Conservation (phyloP, 768 basidiomycete species). For the Kwoniella bestiolae region DNA sequence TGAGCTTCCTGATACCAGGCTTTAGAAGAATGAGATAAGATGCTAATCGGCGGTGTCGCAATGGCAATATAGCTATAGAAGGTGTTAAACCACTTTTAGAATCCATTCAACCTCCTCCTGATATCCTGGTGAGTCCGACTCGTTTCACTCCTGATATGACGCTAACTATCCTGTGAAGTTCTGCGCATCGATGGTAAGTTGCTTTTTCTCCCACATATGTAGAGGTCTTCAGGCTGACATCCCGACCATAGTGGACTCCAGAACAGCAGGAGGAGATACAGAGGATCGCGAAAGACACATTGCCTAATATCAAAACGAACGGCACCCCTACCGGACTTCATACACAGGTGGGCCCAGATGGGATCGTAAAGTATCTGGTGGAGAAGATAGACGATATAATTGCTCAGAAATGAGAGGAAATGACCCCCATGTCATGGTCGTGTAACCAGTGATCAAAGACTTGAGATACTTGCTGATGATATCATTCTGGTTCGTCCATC, state of each 20-base stretch:
- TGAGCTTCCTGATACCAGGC: conserved; percentile 9
- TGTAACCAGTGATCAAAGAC: too few species aligned
- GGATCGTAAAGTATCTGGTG: conserved; percentile 46
- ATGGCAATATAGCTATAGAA: conserved; percentile 43
- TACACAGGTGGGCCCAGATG: conserved; percentile 45
- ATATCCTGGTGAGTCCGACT: conserved; percentile 37
- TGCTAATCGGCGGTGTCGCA: not conserved
- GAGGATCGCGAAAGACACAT: conserved; percentile 43
- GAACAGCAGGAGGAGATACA: conserved; percentile 52
- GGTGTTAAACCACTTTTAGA: conserved; percentile 46
- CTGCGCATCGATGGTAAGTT: conserved; percentile 47
- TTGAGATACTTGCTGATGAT: too few species aligned
- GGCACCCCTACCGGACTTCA: conserved; percentile 53
- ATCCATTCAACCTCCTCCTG: conserved; percentile 45
- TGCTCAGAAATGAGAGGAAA: not conserved
- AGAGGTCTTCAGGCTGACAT: not conserved
- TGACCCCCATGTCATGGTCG: too few species aligned
- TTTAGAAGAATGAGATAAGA: not conserved
- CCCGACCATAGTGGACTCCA: conserved; percentile 46
- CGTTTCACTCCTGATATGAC: not conserved
- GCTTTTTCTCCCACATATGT: not conserved
- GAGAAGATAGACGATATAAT: conserved; percentile 50
- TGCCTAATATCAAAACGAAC: conserved; percentile 50
- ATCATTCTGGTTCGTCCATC: too few species aligned
- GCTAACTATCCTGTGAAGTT: conserved; percentile 21